Base-by-base conservation (phyloP, 2,329 filamentous ascomycete genomes). In the Septoria petroselini region DNA sequence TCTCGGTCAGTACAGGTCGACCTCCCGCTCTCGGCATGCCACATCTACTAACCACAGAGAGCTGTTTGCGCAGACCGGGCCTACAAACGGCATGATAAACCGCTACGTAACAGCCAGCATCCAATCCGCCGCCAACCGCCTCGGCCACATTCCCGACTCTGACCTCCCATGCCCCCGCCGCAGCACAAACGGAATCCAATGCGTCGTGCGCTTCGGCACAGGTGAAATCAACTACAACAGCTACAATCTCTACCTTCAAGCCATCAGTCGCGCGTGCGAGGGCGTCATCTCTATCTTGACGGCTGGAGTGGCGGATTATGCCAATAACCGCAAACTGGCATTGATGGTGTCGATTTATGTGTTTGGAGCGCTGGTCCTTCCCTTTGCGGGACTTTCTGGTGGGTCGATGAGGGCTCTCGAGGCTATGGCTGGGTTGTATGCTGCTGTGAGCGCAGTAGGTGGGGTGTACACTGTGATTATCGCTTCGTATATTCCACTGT, bases 171-270 rank as follows among this genome's bases (percentile, higher is more conserved):
- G 33, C 18, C 33, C 33, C 33, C 33, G 33, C 17, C 33, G 33
- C 33, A 37, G 33, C 33, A 37, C 15, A 14, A 18, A 37, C 33
- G 33, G 33, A 11, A 37, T 37, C 17, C 33, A 37, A 18, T 37
- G 33, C 33, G 33, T 37, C 14, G 33, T 37, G 33, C 33, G 33
- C 17, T 37, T 37, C 33, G 33, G 33, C n/a, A 37, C 33, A 9
- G 33, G 33, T 14, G 33, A 37, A 7, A 37, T 37, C 33, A 37
- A 37, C 17, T 37, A 37, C 33, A 37, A 37, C 33, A 37, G 33
- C 33, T 37, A 37, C 33, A 37, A 37, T 15, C 33, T 37, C 33
- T 37, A 37, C 33, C 33, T 37, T 17, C 33, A 37, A 37, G 33
- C 33, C 33, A 37, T 37, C 33, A 37, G 33, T 37, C 33, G 33